Conservation (phyloP, 2,329 filamentous ascomycete species). For the Xylaria sp. region DNA sequence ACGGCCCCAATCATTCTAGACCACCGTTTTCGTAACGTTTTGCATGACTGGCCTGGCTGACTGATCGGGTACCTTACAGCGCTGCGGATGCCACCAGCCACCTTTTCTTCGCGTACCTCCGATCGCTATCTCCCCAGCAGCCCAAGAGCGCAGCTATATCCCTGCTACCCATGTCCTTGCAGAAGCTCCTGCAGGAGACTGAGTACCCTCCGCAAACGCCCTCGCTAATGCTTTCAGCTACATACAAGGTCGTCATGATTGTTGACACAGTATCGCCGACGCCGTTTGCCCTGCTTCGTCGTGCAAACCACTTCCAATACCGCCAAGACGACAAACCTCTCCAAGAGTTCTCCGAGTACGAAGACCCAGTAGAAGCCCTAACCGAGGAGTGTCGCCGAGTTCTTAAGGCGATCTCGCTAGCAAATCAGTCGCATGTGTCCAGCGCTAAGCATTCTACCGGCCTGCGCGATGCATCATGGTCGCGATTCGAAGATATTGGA, state of each 20-base stretch:
- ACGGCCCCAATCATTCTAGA: constrained; percentile 46
- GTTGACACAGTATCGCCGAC: constrained; percentile 94
- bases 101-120: constrained; percentile 95
- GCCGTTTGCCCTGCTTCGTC: constrained; percentile 86
- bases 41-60: constrained; percentile 9
- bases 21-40: background rate
- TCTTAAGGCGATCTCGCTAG: constrained; percentile 82
- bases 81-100: constrained; percentile 96
- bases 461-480: constrained; percentile 89
- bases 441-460: constrained; percentile 74
- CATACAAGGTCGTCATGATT: constrained; percentile 93
- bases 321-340: constrained; percentile 85
- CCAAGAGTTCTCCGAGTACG: constrained; percentile 83
- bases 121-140: constrained; percentile 84
- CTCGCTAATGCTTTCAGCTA: constrained; percentile 75
- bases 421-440: constrained; percentile 82
- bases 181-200: constrained; percentile 88
- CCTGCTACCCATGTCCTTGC: constrained; percentile 84
- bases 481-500: constrained; percentile 92
- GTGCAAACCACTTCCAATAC: constrained; percentile 95
- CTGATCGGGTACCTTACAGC: constrained; percentile 53
- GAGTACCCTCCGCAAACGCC: constrained; percentile 89
- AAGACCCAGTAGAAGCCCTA: constrained; percentile 84
- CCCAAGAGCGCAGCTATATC: constrained; percentile 76
- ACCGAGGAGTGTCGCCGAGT: constrained; percentile 95